These are phyloP conservation scores for Ascomycota sp. DNA, from an alignment of 2,329 filamentous ascomycete species.

Conservation along the genomic window DNA sequence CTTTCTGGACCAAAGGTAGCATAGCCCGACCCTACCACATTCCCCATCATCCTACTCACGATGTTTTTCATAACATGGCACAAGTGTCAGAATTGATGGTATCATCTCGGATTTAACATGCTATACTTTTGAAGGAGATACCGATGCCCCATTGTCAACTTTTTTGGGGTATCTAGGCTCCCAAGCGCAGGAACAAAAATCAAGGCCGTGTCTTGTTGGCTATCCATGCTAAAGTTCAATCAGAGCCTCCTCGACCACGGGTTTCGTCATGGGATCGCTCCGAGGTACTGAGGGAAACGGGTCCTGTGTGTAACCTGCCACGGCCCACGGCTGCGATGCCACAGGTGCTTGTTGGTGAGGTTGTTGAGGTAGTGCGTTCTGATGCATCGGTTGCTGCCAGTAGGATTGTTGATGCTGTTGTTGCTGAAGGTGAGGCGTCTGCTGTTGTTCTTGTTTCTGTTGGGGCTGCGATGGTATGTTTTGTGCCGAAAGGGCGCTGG, in stretches of 20 bases:
- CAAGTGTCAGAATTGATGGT: too few species aligned
- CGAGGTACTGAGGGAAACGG: slow-evolving; percentile 39
- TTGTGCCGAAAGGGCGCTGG: neutral
- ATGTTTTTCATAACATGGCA: too few species aligned
- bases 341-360: slow-evolving; percentile 7
- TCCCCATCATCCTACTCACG: too few species aligned
- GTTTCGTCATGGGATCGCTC: slow-evolving; percentile 19
- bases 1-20: too few species aligned
- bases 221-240: slow-evolving; percentile 42
- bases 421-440: slow-evolving; percentile 2
- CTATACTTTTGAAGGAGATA: too few species aligned
- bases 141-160: too few species aligned
- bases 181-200: too few species aligned
- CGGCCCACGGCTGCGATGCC: slow-evolving; percentile 21
- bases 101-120: too few species aligned
- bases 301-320: slow-evolving; percentile 31
- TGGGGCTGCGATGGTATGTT: neutral
- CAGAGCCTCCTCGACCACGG: slow-evolving; percentile 49
- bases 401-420: slow-evolving; percentile 12
- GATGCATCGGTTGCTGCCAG: slow-evolving; percentile 14
- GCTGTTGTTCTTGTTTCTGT: slow-evolving; percentile 1
- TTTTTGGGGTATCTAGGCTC: too few species aligned
- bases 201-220: too few species aligned
- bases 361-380: slow-evolving; percentile 8
- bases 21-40: too few species aligned